Evolutionary conservation across 1,284 basidiomycete species (phyloP), one percentile per base, ranked within the genome.

Genomic region (Sanguinoderma infundibulare): DNA sequence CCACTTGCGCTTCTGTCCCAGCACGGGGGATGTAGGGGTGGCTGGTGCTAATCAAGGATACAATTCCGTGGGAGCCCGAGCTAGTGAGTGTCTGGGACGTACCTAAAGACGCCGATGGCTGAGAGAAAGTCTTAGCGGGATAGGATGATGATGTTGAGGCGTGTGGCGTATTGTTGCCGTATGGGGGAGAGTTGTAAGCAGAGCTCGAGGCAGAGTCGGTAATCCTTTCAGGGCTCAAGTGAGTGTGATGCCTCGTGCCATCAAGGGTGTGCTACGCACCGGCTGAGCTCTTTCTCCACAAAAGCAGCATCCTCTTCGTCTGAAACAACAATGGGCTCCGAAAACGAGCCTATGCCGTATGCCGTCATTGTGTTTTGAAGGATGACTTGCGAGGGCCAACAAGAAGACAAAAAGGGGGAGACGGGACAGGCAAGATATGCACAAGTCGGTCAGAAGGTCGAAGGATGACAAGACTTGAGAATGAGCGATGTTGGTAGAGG

Each of bases 311-410:
- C 78, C 57, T 80, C 79, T 53, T 80, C 79, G 66, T 80, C 78
- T 0, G 78, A 79, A 9, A 81, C 74, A 40, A 78, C 68, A 44
- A 81, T 81, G 7, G 79, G 79, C 42, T 78, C 77, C 40, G 52
- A 69, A 49, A 59, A 56, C 7, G 75, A 74, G 24, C 75, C 75
- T 53, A 64, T 24, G 53, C 72, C 72, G 47, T 65, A 61, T 5
- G 59, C 50, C 9, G 63, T 53, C 69, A 70, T 68, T n/a, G 40
- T 46, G 30, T 15, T 24, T 35, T 49, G 53, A 22, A 35, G n/a
- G 26, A 39, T 5, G 35, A 38, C 22, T 39, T 39, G 38, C 5
- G n/a, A 17, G 24, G 34, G 24, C 24, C 24, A 15, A 46, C 42
- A 15, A 46, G n/a, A n/a, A n/a, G 14, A 15, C 24, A 46, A 46